A percentile compares a stretch with the other conserved stretches of the same genome.
Conservation (phyloP, 495 filamentous ascomycete species). For the Neurospora sp. region DNA sequence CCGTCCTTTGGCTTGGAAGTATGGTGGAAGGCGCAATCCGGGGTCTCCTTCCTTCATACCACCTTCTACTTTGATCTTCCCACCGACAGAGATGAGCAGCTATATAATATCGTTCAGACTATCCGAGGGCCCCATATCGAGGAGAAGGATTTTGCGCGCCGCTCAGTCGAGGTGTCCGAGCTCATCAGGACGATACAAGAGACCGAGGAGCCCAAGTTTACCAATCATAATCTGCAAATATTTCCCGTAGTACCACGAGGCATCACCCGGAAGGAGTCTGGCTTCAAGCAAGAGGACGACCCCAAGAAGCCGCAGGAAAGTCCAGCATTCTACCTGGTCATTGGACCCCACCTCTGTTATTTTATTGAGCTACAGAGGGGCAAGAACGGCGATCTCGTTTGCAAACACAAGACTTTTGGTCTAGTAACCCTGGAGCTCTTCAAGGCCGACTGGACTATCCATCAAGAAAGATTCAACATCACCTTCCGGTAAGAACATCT, state of each 20-base stretch:
- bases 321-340: slow-evolving; percentile 73
- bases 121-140: slow-evolving; percentile 32
- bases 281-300: slow-evolving; percentile 34
- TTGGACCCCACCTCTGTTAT: slow-evolving; percentile 76
- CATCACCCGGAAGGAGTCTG: slow-evolving; percentile 35
- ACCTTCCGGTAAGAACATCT: slow-evolving; percentile 55
- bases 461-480: slow-evolving; percentile 78
- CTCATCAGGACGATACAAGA: slow-evolving; percentile 57
- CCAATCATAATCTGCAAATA: slow-evolving; percentile 60
- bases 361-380: slow-evolving; percentile 51
- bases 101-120: slow-evolving; percentile 54
- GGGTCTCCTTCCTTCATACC: slow-evolving; percentile 33
- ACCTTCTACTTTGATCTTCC: slow-evolving; percentile 64
- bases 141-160: slow-evolving; percentile 38
- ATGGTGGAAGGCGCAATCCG: slow-evolving; percentile 59
- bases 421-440: slow-evolving; percentile 58
- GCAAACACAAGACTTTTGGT: slow-evolving; percentile 46
- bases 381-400: slow-evolving; percentile 39
- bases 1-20: slow-evolving; percentile 76
- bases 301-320: slow-evolving; percentile 61
- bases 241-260: slow-evolving; percentile 74
- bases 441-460: slow-evolving; percentile 29
- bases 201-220: slow-evolving; percentile 54
- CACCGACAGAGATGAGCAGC: slow-evolving; percentile 65
- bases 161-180: slow-evolving; percentile 24